Conservation (phyloP, 202 grass and related monocot genomes). For the Zizania palustris region DNA sequence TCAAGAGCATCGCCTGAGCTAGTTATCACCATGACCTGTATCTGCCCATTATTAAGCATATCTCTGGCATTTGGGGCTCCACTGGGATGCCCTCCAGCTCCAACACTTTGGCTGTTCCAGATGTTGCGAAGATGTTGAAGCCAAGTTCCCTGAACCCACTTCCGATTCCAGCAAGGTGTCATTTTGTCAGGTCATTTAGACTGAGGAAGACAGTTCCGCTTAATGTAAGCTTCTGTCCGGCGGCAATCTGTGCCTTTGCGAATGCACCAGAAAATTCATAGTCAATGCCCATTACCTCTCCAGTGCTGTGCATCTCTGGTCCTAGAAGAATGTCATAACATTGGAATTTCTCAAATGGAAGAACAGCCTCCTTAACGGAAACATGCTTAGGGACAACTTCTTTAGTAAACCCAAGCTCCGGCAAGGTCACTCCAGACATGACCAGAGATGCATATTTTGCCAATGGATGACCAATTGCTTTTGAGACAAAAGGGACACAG, state of each 20-base stretch:
- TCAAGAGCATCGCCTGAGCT: slow-evolving; percentile 88
- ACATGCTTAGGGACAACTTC: slow-evolving; percentile 94
- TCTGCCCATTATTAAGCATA: slow-evolving; percentile 86
- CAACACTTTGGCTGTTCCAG: slow-evolving; percentile 84
- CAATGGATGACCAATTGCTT: slow-evolving; percentile 94
- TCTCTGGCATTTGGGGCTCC: slow-evolving; percentile 87
- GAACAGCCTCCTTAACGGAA: slow-evolving; percentile 93
- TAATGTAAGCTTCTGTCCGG: slow-evolving; percentile 79
- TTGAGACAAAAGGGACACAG: slow-evolving; percentile 92
- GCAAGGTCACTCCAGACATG: slow-evolving; percentile 83
- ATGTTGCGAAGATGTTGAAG: slow-evolving; percentile 82
- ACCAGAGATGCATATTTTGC: slow-evolving; percentile 98
- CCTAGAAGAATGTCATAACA: slow-evolving; percentile 97
- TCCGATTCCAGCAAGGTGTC: slow-evolving; percentile 75
- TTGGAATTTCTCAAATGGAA: slow-evolving; percentile 99
- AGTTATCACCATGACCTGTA: slow-evolving; percentile 97
- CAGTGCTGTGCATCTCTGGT: slow-evolving; percentile 99
- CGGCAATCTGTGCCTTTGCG: slow-evolving; percentile 96
- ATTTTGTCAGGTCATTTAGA: slow-evolving; percentile 85
- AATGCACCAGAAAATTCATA: slow-evolving; percentile 87
- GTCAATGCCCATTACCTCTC: slow-evolving; percentile 98
- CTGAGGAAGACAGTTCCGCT: slow-evolving; percentile 85
- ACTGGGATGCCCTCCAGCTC: slow-evolving; percentile 77
- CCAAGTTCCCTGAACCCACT: slow-evolving; percentile 71
- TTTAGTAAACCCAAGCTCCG: slow-evolving; percentile 77